Percentiles rank a stretch among this genome's conserved stretches.
phyloP scores from a whole-genome alignment of 441 rosid genomes.

The Manihot esculenta region DNA sequence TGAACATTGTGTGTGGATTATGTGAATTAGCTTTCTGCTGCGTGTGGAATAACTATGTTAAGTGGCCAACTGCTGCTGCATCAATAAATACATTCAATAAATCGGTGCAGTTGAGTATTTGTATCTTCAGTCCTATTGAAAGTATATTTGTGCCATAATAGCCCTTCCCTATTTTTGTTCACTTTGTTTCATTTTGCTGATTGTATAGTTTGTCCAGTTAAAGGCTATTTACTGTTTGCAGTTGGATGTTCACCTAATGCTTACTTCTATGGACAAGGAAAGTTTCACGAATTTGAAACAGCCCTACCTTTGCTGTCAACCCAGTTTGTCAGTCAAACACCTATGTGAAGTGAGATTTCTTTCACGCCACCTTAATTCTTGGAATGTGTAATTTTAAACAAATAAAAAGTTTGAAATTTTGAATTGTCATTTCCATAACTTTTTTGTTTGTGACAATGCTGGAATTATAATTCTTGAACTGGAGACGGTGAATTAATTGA shows the following conservation, averaged over 20 bases:
- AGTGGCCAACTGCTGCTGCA: not conserved
- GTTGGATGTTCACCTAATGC: constrained; percentile 54
- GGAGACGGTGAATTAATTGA: not conserved
- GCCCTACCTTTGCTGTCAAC: constrained; percentile 62
- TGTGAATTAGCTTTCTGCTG: no score
- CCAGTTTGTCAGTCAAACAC: constrained; percentile 46
- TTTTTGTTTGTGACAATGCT: not conserved
- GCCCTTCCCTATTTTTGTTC: not conserved
- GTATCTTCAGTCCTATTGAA: not conserved
- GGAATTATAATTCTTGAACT: not conserved
- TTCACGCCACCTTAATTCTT: constrained; percentile 10
- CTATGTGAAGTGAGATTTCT: constrained; percentile 52
- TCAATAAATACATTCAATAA: not conserved
- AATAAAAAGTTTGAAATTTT: not conserved
- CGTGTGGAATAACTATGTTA: not conserved
- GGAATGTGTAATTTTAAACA: not conserved
- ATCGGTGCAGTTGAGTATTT: not conserved
- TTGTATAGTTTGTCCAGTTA: constrained; percentile 13
- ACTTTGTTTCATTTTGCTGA: not conserved
- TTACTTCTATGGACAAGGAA: constrained; percentile 50
- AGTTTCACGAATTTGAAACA: constrained; percentile 46
- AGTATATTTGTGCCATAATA: no score
- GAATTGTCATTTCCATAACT: not conserved
- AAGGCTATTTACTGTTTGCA: constrained; percentile 33
- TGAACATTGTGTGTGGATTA: not conserved